Evolutionary conservation across 1,284 basidiomycete genomes (phyloP), one percentile per base, ranked within the genome.

Genomic region (Trametes sp.): DNA sequence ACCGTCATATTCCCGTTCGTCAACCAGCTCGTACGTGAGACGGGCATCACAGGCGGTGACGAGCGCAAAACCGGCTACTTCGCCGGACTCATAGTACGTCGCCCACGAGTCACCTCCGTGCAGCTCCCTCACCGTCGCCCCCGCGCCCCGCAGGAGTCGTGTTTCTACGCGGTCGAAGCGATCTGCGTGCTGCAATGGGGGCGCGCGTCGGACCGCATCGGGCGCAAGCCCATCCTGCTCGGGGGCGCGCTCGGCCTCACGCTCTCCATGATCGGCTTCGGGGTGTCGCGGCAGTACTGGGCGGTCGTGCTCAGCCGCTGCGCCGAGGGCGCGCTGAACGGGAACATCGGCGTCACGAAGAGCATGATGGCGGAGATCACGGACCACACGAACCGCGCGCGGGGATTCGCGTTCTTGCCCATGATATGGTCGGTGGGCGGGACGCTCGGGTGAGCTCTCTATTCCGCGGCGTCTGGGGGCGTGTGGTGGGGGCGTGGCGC

Each of bases 331-430:
- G 82, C 81, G 16, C 68, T 82, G 21, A 82, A 82, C 50, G 84
- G 85, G 61, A 88, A 87, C 65, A 83, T 86, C 57, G 88, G 90
- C 9, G 84, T 89, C 16, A 84, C 87, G 59, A 91, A 89, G 74
- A 88, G 85, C 69, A 87, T 88, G 78, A 79, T 90, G 76, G 83
- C 82, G 16, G 88, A 90, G 74, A 80, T 92, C 66, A 89, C 89
- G 4, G 89, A 92, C 69, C 74, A 82, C 2, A 87, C 87, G 1
- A 91, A 90, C 72, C 81, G 89, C 46, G 82, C 89, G 14, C 79
- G 80, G 71, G 89, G 69, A 10, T 90, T 87, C 75, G 84, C 86
- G 1, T 87, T 82, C 63, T 79, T 90, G 78, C 87, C 89, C 4
- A 81, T 91, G 54, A 80, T 84, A 2, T 83, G 81, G 82, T 73